Evolutionary conservation across 2,329 filamentous ascomycete species (phyloP).

Genomic region (Penicillium polonicum): DNA sequence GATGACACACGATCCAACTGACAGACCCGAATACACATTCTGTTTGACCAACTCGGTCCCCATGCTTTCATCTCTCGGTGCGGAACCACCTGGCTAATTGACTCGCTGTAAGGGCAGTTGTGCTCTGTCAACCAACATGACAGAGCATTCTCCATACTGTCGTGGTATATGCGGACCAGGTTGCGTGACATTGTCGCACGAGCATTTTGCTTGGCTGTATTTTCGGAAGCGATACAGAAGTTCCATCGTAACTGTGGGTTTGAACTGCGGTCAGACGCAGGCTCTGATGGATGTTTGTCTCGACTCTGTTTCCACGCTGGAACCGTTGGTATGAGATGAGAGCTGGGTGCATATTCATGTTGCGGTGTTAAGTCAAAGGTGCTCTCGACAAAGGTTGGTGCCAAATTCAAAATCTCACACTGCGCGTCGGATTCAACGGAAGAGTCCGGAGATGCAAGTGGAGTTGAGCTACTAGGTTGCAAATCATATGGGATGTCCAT

Average conservation of each 20-base stretch:
- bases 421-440: neutral
- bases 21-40: constrained; percentile 47
- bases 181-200: constrained; percentile 40
- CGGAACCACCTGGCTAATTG: constrained; percentile 16
- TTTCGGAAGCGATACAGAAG: constrained; percentile 19
- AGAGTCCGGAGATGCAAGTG: neutral
- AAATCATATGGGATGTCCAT: neutral
- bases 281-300: neutral
- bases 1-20: constrained; percentile 42
- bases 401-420: neutral
- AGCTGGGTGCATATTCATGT: neutral
- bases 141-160: constrained; percentile 47
- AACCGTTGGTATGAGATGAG: neutral
- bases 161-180: constrained; percentile 45
- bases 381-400: neutral
- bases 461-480: neutral
- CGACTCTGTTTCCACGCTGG: neutral
- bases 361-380: neutral
- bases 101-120: constrained; percentile 44
- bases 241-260: neutral
- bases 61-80: constrained; percentile 28
- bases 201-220: constrained; percentile 36
- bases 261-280: neutral
- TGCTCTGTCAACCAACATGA: constrained; percentile 47
- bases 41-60: constrained; percentile 43